A percentile compares a stretch with the other conserved stretches of the same genome.
These are phyloP conservation scores for Termitomyces sp. DNA, from an alignment of 768 basidiomycete species.

Conservation along the genomic window DNA sequence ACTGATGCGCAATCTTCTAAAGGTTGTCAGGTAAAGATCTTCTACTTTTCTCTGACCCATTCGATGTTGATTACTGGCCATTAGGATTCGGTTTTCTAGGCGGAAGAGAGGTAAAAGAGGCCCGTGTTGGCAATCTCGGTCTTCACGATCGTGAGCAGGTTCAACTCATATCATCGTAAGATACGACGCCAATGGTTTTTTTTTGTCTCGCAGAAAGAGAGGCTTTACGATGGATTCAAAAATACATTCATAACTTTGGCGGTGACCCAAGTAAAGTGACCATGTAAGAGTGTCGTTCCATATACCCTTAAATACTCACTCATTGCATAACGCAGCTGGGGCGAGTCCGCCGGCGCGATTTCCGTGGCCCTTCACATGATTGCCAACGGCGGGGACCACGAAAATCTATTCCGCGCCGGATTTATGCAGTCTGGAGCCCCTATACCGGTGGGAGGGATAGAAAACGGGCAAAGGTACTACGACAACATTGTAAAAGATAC, in stretches of 20 bases:
- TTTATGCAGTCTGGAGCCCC: conserved; percentile 49
- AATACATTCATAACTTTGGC: conserved; percentile 58
- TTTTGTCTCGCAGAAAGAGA: conserved; percentile 37
- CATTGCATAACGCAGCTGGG: conserved; percentile 22
- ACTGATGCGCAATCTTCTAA: background rate
- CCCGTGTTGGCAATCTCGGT: conserved; percentile 57
- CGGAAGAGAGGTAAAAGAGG: conserved; percentile 44
- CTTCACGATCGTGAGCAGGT: conserved; percentile 52
- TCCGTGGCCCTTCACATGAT: conserved; percentile 47
- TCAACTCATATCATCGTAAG: background rate
- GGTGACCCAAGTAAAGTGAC: conserved; percentile 61
- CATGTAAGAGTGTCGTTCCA: conserved; percentile 29
- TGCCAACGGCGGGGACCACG: conserved; percentile 36
- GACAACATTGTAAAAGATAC: conserved; percentile 35
- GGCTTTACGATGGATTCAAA: conserved; percentile 60
- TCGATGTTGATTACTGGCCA: background rate
- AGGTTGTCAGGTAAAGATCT: background rate
- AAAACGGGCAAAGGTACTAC: conserved; percentile 39
- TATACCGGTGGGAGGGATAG: conserved; percentile 37
- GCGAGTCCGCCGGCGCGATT: conserved; percentile 45
- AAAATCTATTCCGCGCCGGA: conserved; percentile 41
- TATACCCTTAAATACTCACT: background rate
- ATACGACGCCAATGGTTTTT: background rate
- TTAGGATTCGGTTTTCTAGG: conserved; percentile 46
- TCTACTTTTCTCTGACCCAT: background rate